Evolutionary conservation across 2,329 filamentous ascomycete genomes (phyloP), one percentile per base, ranked within the genome.

Genomic region (Madurella fahalii): DNA sequence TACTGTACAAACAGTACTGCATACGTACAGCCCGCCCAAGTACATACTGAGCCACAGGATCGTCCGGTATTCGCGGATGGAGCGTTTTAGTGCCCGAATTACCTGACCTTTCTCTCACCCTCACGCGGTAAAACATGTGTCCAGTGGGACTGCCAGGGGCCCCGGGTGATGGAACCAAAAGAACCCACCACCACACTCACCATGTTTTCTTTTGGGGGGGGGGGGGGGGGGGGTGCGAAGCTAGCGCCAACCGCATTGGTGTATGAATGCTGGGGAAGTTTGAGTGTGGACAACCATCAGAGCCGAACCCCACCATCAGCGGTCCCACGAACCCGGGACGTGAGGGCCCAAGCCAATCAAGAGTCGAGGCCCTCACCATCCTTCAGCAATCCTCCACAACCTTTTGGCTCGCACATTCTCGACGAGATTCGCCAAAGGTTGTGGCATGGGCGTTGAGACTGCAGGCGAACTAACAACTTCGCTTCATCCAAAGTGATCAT

Each of bases 401-500:
- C 12, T 9, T 30, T 31, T 25, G 11, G 9, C 31, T 40, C 18
- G n/a, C 47, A 20, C 25, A 17, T 3, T 44, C 44, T 34, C 47
- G 13, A 37, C 50, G 37, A 40, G 4, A 18, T 7, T 45, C 15
- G 25, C 25, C 25, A 8, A 39, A 47, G 18, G 46, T 13, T 47
- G 46, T 30, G 15, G 15, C 18, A 31, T 32, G 12, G 25, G 47
- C 13, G 25, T 41, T 34, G 20, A 11, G 12, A 48, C 30, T 42
- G 34, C 13, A 37, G 34, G 17, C 25, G 16, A 32, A 40, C 8
- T 17, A 46, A 20, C 50, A 17, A 53, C 7, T 47, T 45, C 40
- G 51, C 54, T 57, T 51, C 44, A 37, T 50, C 40, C 48, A 54
- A 56, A 54, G 45, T 20, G 43, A 47, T 16, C 48, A 53, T 55